These are phyloP conservation scores for Paxillus rubicundulus DNA, from an alignment of 768 basidiomycete species.

Conservation along the genomic window DNA sequence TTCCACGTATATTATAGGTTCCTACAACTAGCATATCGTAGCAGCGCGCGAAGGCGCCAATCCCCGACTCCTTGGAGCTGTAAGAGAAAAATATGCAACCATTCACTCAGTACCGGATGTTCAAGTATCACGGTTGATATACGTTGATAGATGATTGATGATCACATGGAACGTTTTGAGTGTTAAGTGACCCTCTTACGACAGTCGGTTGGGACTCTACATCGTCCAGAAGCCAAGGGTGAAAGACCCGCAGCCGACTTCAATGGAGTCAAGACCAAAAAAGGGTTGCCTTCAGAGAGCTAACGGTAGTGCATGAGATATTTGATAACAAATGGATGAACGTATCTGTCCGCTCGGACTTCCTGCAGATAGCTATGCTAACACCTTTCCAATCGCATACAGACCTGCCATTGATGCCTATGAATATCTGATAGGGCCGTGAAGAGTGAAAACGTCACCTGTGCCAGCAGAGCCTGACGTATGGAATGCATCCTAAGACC, in stretches of 20 bases:
- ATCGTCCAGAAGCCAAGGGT: conserved; percentile 33
- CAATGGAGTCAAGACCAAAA: conserved; percentile 41
- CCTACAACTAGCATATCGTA: conserved; percentile 49
- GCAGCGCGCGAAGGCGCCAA: too few relatives aligned
- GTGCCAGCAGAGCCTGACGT: not conserved
- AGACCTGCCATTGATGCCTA: not conserved
- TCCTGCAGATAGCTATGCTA: not conserved
- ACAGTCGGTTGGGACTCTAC: too few relatives aligned
- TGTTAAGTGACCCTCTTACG: too few relatives aligned
- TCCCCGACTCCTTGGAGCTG: too few relatives aligned
- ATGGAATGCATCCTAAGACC: not conserved
- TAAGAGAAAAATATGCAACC: too few relatives aligned
- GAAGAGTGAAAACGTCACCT: not conserved
- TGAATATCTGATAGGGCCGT: not conserved
- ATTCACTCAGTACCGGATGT: too few relatives aligned
- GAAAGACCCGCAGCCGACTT: conserved; percentile 47
- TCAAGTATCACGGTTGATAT: too few relatives aligned
- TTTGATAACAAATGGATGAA: not conserved
- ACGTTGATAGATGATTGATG: too few relatives aligned
- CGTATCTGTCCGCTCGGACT: not conserved
- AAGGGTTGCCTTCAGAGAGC: conserved; percentile 12
- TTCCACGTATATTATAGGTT: too few relatives aligned
- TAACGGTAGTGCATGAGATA: not conserved
- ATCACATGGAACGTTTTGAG: too few relatives aligned
- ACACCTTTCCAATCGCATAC: not conserved